Percentiles rank a stretch among this genome's conserved stretches.
These are phyloP conservation scores for Mortierella sp. DNA, from an alignment of 371 early-diverging fungal genomes.

Conservation along the genomic window DNA sequence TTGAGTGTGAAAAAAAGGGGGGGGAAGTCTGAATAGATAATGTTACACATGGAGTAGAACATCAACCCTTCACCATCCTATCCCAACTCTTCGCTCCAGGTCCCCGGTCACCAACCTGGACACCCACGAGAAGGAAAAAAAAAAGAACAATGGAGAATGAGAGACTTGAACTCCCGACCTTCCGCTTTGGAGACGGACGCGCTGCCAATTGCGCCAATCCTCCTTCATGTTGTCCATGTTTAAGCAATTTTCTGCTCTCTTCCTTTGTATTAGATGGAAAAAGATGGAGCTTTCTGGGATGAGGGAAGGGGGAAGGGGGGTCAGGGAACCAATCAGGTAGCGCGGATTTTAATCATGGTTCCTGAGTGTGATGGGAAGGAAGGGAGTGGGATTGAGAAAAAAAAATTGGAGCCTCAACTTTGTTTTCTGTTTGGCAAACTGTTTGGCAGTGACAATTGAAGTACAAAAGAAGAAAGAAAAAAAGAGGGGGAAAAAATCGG, in stretches of 20 bases:
- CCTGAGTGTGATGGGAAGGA: neutral
- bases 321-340: neutral
- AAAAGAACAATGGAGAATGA: too few species aligned
- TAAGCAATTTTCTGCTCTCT: neutral
- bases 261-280: neutral
- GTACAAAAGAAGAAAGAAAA: neutral
- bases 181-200: conserved; percentile 6
- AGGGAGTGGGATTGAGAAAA: neutral
- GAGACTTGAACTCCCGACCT: conserved; percentile 5
- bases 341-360: neutral
- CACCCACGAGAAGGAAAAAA: too few species aligned
- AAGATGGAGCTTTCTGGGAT: neutral
- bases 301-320: too few species aligned
- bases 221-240: conserved; percentile 8
- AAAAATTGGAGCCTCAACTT: neutral
- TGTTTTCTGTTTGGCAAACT: neutral
- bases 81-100: too few species aligned
- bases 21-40: too few species aligned
- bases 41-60: too few species aligned
- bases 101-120: too few species aligned
- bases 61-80: too few species aligned
- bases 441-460: neutral
- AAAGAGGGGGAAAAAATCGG: too few species aligned
- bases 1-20: too few species aligned
- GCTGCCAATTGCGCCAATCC: conserved; percentile 13